phyloP scores from a whole-genome alignment of 179 eudicot genomes.

The Actinidia arguta region DNA sequence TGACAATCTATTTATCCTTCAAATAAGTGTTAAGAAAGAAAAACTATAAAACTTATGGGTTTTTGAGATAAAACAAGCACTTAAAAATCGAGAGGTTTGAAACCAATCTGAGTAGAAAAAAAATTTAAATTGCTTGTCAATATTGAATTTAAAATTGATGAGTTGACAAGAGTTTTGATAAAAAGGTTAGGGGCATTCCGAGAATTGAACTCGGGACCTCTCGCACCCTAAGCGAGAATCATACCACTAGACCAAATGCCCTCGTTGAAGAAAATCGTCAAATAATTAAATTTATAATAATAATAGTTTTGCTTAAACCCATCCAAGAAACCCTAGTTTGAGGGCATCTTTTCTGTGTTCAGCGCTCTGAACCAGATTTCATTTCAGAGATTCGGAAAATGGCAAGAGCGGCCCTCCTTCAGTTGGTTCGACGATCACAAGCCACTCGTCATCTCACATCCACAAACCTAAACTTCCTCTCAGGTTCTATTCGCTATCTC shows the following conservation, averaged over 20 bases:
- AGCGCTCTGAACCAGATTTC: background rate
- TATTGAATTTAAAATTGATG: too few species aligned
- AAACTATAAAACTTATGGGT: too few species aligned
- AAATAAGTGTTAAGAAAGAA: too few species aligned
- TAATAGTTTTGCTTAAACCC: too few species aligned
- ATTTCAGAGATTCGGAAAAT: slow-evolving; percentile 8
- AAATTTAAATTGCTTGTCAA: too few species aligned
- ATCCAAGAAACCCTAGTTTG: background rate
- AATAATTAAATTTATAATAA: too few species aligned
- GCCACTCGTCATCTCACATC: slow-evolving; percentile 36
- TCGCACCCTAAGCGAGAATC: slow-evolving; percentile 98
- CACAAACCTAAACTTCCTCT: slow-evolving; percentile 24
- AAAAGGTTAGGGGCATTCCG: slow-evolving; percentile 81
- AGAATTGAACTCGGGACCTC: slow-evolving; percentile 96
- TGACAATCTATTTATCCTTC: too few species aligned
- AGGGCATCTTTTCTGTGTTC: background rate
- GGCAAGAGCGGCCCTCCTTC: slow-evolving; percentile 48
- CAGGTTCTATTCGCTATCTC: slow-evolving; percentile 22
- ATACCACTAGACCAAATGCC: slow-evolving; percentile 98
- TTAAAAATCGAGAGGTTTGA: too few species aligned
- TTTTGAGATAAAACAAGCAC: too few species aligned
- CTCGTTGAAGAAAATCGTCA: too few species aligned
- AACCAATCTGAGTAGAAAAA: too few species aligned
- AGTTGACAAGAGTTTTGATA: too few species aligned
- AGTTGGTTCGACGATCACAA: slow-evolving; percentile 51